Evolutionary conservation across 495 filamentous ascomycete species (phyloP).

Genomic region (Neurospora tetraspora): DNA sequence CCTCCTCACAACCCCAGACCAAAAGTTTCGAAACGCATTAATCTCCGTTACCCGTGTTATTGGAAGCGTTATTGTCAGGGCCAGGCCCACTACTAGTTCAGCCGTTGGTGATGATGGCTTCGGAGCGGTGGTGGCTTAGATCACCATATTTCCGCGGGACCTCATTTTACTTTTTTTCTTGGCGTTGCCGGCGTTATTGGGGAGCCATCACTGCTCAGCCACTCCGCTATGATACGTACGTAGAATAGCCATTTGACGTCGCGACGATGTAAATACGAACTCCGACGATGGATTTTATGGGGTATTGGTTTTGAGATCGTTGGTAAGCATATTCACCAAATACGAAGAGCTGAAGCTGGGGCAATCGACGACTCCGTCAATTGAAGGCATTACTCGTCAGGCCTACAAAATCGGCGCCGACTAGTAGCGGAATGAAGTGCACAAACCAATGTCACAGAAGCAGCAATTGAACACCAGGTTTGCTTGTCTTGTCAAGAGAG

Average conservation of each 20-base stretch:
- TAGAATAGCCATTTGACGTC: too few species aligned
- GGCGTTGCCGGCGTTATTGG: neutral
- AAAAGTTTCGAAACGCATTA: neutral
- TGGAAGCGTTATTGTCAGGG: too few species aligned
- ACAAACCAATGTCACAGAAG: neutral
- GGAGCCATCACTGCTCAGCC: neutral
- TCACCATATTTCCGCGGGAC: too few species aligned
- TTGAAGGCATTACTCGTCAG: neutral
- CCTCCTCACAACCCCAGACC: too few species aligned
- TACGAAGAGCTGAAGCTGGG: neutral
- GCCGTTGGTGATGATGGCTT: neutral
- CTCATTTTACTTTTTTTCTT: neutral
- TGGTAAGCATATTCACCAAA: neutral
- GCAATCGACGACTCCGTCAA: neutral
- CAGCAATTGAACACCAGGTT: neutral
- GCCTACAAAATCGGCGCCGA: too few species aligned
- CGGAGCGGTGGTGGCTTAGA: neutral
- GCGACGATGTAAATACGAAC: too few species aligned
- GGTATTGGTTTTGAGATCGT: too few species aligned
- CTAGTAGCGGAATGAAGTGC: too few species aligned
- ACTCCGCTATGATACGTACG: neutral
- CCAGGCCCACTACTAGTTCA: too few species aligned
- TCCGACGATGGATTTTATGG: too few species aligned
- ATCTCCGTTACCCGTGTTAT: neutral
- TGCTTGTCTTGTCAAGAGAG: neutral